Percentiles rank a stretch among this genome's conserved stretches.
phyloP scores from a whole-genome alignment of 352 stramenopile species.

The Globisporangium nagaii region DNA sequence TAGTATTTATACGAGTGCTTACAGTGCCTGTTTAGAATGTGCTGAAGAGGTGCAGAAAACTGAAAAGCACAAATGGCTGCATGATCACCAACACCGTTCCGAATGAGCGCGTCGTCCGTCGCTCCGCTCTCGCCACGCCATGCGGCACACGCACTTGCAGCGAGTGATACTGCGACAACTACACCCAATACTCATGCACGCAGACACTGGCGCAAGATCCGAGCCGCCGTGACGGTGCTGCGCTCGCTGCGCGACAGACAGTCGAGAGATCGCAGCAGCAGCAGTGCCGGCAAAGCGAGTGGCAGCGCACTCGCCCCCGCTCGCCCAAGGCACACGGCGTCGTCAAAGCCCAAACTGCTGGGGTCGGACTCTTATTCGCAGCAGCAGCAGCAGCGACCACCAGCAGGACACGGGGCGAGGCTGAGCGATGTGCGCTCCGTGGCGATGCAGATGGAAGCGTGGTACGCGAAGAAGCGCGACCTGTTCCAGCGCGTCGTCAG shows the following conservation, averaged over 20 bases:
- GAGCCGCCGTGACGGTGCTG: not conserved
- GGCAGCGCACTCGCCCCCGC: not conserved
- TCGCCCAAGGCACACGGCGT: not conserved
- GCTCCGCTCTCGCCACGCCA: not conserved
- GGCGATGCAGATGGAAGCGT: constrained; percentile 6
- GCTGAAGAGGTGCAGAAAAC: not conserved
- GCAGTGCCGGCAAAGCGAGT: not conserved
- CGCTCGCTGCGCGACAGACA: constrained; percentile 1
- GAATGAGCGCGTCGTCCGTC: not conserved
- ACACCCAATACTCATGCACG: not conserved
- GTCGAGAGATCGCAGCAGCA: not conserved
- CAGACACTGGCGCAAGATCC: constrained; percentile 4
- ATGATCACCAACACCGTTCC: too few species aligned
- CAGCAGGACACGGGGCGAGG: not conserved
- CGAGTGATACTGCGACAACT: not conserved
- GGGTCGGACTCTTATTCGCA: not conserved
- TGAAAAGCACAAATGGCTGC: too few species aligned
- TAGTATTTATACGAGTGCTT: too few species aligned
- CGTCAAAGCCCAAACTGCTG: not conserved
- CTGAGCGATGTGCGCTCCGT: constrained; percentile 1
- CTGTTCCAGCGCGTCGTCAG: constrained; percentile 21
- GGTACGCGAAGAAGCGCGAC: constrained; percentile 19
- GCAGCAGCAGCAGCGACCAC: not conserved
- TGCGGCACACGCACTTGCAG: not conserved
- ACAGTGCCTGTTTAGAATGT: too few species aligned